phyloP scores from a whole-genome alignment of 2,329 filamentous ascomycete genomes.

The Colletotrichum chlorophyti region DNA sequence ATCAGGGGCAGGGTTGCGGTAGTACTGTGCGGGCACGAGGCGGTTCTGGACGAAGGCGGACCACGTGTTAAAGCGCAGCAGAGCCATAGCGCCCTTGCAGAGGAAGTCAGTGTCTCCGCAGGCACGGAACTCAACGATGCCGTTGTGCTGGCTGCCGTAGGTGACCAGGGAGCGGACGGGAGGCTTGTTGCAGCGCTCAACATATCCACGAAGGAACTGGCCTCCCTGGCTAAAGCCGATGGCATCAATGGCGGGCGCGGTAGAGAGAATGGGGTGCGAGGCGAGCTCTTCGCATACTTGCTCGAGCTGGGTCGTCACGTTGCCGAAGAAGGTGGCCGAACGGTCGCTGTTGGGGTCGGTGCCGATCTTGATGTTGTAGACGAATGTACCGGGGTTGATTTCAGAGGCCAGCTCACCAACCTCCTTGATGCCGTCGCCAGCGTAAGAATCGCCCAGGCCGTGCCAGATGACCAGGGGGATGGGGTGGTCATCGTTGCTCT shows the following conservation, averaged over 20 bases:
- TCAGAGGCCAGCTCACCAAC: constrained; percentile 76
- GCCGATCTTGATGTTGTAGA: constrained; percentile 79
- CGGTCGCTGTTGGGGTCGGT: constrained; percentile 73
- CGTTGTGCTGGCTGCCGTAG: constrained; percentile 91
- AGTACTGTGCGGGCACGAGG: constrained; percentile 95
- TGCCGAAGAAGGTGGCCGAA: constrained; percentile 87
- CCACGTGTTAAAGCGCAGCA: constrained; percentile 85
- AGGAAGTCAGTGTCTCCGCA: constrained; percentile 78
- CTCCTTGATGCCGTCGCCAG: constrained; percentile 74
- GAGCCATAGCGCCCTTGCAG: constrained; percentile 79
- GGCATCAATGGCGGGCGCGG: constrained; percentile 84
- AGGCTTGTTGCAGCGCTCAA: constrained; percentile 84
- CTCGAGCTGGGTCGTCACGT: constrained; percentile 79
- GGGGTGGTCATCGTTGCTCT: constrained; percentile 65
- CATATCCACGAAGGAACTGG: constrained; percentile 90
- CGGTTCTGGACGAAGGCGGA: constrained; percentile 75
- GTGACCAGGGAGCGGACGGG: constrained; percentile 82
- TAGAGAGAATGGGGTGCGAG: constrained; percentile 78
- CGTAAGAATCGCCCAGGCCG: constrained; percentile 77
- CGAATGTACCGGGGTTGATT: constrained; percentile 81
- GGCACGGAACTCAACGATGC: constrained; percentile 81
- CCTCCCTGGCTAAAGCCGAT: constrained; percentile 96
- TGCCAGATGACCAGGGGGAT: constrained; percentile 96
- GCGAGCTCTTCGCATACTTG: constrained; percentile 81
- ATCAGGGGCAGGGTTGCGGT: constrained; percentile 68